Conservation (phyloP, 192 early-diverging fungal species). For the Phlyctochytrium arcticum region DNA sequence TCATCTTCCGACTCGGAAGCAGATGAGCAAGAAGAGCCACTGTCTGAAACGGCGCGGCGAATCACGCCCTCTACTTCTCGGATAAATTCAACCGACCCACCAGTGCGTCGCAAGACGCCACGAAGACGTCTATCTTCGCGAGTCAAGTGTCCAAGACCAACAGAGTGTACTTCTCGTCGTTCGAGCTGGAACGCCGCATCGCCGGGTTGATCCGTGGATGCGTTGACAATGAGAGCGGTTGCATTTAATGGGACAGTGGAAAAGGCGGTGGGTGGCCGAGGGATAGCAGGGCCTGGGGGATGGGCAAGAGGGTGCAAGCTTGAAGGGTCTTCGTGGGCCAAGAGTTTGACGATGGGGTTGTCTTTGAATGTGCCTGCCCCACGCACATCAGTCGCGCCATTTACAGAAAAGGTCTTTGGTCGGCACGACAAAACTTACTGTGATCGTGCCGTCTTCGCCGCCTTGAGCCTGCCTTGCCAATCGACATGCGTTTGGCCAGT, state of each 20-base stretch:
- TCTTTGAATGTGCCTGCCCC: conserved; percentile 18
- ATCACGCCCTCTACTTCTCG: conserved; percentile 15
- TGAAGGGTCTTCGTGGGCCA: conserved; percentile 6
- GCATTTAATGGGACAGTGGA: not conserved
- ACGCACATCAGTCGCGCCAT: not conserved
- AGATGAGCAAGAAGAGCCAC: too few relatives aligned
- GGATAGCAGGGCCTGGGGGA: conserved; percentile 5
- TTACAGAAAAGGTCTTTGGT: not conserved
- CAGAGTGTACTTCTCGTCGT: not conserved
- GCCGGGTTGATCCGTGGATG: not conserved
- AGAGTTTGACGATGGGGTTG: conserved; percentile 17
- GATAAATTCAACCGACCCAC: conserved; percentile 12
- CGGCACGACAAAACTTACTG: not conserved
- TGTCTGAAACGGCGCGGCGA: not conserved
- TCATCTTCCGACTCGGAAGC: not conserved
- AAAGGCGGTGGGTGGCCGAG: conserved; percentile 12
- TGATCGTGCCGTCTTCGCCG: conserved; percentile 31
- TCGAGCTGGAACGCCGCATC: not conserved
- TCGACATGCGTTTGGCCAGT: not conserved
- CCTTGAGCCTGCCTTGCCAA: conserved; percentile 19
- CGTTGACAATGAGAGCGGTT: not conserved
- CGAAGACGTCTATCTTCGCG: conserved; percentile 4
- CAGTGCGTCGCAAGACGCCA: not conserved
- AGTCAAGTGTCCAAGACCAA: conserved; percentile 11
- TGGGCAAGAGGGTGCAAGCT: not conserved